Base-by-base conservation (phyloP, 2,329 filamentous ascomycete genomes). In the Monilinia fructicola region DNA sequence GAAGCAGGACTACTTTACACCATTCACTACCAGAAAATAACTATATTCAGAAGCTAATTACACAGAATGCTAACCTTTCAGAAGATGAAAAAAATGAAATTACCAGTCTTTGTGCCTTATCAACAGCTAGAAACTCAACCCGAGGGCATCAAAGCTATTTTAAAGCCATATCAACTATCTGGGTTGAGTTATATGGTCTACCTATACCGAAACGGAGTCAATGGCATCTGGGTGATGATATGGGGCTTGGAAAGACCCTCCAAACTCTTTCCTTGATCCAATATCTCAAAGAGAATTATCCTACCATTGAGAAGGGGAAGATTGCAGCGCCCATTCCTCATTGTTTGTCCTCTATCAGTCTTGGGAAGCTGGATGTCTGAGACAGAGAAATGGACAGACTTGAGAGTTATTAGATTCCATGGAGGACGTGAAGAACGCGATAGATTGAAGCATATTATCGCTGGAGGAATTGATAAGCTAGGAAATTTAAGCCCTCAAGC, bases 301-400 rank as follows among this genome's bases (percentile, higher is more conserved):
- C 74, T 21, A 69, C 76, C 68, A 56, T 73, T 9, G 71, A n/a
- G 75, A 0, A 75, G 74, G 0, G 78, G 77, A 3, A 79, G 79
- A 63, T 73, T 80, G 55, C 71, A 74, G 52, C 73, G 79, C 28
- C 80, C 80, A 9, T 79, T 79, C 66, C 72, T 82, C 21, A 80
- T 84, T 0, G 78, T 84, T 0, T 84, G 82, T 65, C 83, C 83
- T 1, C 72, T 84, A 10, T 83, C 80, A 61, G 82, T 85, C 1
- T 72, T 84, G 0, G 79, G 77, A 28, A 81, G 78, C 16, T 85
- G 83, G 83, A 77, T 81, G 65, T 71, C 76, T 1, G 81, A 84
- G 71, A 75, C 79, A 5, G 74, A 74, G 50, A 82, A 79, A 70
- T 85, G 81, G 81, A 79, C 79, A 0, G 76, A 74, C 4, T 71